A percentile compares a stretch with the other conserved stretches of the same genome.
phyloP scores from a whole-genome alignment of 78 protist species.

The slime mould (Dictyostelium discoideum) region DNA sequence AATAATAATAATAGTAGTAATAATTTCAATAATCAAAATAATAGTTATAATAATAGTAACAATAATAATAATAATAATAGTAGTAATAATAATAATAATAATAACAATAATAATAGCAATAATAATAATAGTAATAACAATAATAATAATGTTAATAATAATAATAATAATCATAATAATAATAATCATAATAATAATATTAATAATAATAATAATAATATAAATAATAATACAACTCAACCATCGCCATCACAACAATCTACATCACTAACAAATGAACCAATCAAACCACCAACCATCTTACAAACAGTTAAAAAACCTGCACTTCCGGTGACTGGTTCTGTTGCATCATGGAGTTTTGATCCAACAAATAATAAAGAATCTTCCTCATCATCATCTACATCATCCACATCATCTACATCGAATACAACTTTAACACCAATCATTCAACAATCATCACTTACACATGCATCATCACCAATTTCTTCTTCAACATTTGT shows the following conservation, averaged over 20 bases:
- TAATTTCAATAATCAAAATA: not conserved
- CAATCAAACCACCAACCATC: slow-evolving; percentile 17
- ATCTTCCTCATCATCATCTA: too few relatives aligned
- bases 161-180: slow-evolving; percentile 13
- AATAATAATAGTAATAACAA: not conserved
- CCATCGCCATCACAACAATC: not conserved
- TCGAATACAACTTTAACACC: not conserved
- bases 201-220: not conserved
- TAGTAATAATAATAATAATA: not conserved
- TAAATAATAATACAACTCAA: not conserved
- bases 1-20: slow-evolving; percentile 5
- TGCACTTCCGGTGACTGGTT: not conserved
- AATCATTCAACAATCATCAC: not conserved
- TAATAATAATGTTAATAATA: not conserved
- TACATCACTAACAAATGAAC: not conserved
- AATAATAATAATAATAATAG: not conserved
- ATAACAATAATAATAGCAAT: not conserved
- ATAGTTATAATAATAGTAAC: not conserved
- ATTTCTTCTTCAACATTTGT: slow-evolving; percentile 23
- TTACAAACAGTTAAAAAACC: slow-evolving; percentile 28
- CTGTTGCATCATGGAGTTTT: slow-evolving; percentile 36
- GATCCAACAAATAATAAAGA: not conserved
- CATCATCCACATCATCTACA: too few relatives aligned
- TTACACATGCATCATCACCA: slow-evolving; percentile 35
- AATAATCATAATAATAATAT: not conserved